Conservation (phyloP, 1,284 basidiomycete species). For the Flammula alnicola region DNA sequence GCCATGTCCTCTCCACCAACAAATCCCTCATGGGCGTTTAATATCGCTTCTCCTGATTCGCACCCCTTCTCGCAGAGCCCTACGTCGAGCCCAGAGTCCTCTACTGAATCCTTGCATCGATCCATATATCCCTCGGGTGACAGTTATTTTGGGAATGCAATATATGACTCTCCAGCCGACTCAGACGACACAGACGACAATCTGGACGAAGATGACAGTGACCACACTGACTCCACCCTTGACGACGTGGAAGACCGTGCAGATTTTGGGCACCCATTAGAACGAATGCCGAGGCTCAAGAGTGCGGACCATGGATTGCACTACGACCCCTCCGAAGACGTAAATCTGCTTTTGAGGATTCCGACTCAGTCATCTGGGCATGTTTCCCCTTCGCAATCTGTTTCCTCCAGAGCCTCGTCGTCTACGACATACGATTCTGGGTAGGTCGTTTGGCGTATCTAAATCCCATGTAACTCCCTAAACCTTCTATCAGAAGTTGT, state of each 20-base stretch:
- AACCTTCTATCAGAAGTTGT: conserved; percentile 23
- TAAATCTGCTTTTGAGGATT: conserved; percentile 18
- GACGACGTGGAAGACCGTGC: too few relatives aligned
- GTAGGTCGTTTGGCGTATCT: conserved; percentile 14
- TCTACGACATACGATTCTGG: conserved; percentile 23
- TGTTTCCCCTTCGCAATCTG: conserved; percentile 24
- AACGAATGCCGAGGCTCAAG: conserved; percentile 28
- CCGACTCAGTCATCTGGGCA: conserved; percentile 17
- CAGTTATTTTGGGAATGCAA: conserved; percentile 15
- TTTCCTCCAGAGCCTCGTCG: conserved; percentile 20
- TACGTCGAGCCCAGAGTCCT: not conserved
- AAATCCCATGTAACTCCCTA: not conserved
- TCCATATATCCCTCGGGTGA: not conserved
- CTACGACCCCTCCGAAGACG: conserved; percentile 18
- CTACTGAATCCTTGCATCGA: not conserved
- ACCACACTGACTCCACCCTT: too few relatives aligned
- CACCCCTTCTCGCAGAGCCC: not conserved
- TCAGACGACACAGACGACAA: conserved; percentile 16
- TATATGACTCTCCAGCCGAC: conserved; percentile 20
- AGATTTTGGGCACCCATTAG: conserved; percentile 28
- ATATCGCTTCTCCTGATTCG: not conserved
- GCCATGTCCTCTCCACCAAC: conserved; percentile 7
- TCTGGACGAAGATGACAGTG: too few relatives aligned
- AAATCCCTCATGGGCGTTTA: not conserved
- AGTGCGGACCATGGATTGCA: conserved; percentile 22